Percentiles rank a stretch among this genome's conserved stretches.
phyloP scores from a whole-genome alignment of 2,329 filamentous ascomycete genomes.

The Emergomyces pasteurianus region DNA sequence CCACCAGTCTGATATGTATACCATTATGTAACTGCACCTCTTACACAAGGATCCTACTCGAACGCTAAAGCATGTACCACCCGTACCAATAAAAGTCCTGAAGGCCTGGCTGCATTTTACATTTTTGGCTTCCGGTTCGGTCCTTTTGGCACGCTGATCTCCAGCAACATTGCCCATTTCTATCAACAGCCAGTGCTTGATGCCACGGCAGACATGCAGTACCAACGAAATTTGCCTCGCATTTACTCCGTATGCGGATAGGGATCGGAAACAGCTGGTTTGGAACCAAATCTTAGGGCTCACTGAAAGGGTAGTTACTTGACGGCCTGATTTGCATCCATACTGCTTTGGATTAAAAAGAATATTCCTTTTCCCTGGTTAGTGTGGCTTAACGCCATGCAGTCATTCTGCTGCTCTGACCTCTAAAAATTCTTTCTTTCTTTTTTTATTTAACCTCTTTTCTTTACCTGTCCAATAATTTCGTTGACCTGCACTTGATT shows the following conservation, averaged over 20 bases:
- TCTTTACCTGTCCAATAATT: background rate
- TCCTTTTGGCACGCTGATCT: background rate
- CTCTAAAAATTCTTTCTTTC: background rate
- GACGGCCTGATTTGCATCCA: background rate
- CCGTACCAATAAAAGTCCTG: background rate
- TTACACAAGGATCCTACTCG: background rate
- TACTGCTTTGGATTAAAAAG: background rate
- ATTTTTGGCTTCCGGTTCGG: background rate
- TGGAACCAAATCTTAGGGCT: background rate
- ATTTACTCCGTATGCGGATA: background rate
- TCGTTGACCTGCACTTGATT: too few species aligned
- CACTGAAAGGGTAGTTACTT: background rate
- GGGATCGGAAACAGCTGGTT: background rate
- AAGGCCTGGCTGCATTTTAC: background rate
- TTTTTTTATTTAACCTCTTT: background rate
- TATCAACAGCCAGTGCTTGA: background rate
- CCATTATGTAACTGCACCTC: too few species aligned
- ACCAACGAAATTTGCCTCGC: background rate
- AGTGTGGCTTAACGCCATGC: background rate
- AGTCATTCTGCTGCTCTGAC: background rate
- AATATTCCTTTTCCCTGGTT: background rate
- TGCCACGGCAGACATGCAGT: background rate
- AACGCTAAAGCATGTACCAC: background rate
- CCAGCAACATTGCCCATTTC: too few species aligned
- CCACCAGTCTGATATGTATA: too few species aligned